A percentile compares a stretch with the other conserved stretches of the same genome.
Conservation (phyloP, 164 flowering plant genomes). For the Litsea cubeba region DNA sequence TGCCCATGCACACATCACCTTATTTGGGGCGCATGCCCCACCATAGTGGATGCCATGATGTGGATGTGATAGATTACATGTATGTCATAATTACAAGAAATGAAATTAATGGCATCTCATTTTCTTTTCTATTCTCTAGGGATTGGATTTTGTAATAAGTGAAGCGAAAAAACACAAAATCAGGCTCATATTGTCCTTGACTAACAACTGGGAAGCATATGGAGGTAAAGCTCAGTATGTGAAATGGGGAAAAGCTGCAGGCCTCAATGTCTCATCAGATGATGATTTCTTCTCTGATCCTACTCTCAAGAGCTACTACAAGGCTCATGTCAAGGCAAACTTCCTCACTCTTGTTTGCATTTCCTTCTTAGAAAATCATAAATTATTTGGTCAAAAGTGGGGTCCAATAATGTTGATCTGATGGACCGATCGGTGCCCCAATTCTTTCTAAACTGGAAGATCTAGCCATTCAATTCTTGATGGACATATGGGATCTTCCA, state of each 20-base stretch:
- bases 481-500: neutral
- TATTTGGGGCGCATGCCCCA: too few species aligned
- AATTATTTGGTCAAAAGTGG: neutral
- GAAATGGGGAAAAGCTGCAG: slow-evolving; percentile 88
- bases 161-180: slow-evolving; percentile 85
- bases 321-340: slow-evolving; percentile 74
- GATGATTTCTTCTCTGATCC: slow-evolving; percentile 91
- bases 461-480: neutral
- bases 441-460: neutral
- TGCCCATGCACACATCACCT: too few species aligned
- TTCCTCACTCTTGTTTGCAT: neutral
- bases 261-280: slow-evolving; percentile 67
- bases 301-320: slow-evolving; percentile 66
- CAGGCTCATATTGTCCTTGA: slow-evolving; percentile 73
- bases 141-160: slow-evolving; percentile 87
- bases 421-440: neutral
- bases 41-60: too few species aligned
- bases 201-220: slow-evolving; percentile 86
- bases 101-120: neutral
- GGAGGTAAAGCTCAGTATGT: slow-evolving; percentile 93
- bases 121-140: slow-evolving; percentile 34
- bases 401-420: neutral
- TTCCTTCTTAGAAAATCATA: neutral
- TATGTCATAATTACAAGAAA: neutral
- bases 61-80: neutral